Evolutionary conservation across 345 rosid genomes (phyloP).

Genomic region (Rhodamnia rubescens): DNA sequence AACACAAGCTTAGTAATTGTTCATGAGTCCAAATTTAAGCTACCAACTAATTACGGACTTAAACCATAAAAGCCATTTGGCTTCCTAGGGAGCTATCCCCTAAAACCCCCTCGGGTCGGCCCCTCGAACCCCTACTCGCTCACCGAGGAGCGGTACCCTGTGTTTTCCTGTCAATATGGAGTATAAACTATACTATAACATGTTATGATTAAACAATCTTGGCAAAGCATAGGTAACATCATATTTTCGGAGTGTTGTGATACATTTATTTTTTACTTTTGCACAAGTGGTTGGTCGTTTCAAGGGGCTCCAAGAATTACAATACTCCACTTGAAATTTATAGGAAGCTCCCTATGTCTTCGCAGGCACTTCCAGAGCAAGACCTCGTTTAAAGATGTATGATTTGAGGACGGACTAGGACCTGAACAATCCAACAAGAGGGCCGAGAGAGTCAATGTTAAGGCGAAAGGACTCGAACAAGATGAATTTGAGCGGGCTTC

Average conservation of each 20-base stretch:
- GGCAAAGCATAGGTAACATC: background rate
- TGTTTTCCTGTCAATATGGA: too few relatives aligned
- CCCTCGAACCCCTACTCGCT: too few relatives aligned
- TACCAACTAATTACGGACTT: too few relatives aligned
- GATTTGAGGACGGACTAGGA: background rate
- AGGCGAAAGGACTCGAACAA: too few relatives aligned
- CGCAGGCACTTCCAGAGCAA: background rate
- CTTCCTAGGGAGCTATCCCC: too few relatives aligned
- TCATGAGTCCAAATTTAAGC: too few relatives aligned
- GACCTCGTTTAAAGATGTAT: background rate
- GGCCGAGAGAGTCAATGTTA: background rate
- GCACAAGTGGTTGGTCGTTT: background rate
- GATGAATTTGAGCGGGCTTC: too few relatives aligned
- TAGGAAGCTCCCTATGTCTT: background rate
- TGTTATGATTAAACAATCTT: background rate
- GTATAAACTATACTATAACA: too few relatives aligned
- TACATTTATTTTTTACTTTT: background rate
- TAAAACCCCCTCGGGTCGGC: too few relatives aligned
- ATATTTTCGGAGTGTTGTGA: accelerated
- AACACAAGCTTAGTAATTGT: too few relatives aligned
- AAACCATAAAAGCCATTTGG: too few relatives aligned
- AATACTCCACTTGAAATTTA: background rate
- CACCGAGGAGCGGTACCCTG: too few relatives aligned
- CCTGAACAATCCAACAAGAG: background rate
- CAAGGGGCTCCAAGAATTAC: background rate